These are phyloP conservation scores for Sanghuangporus sanghuang DNA, from an alignment of 1,284 basidiomycete species.

Conservation along the genomic window DNA sequence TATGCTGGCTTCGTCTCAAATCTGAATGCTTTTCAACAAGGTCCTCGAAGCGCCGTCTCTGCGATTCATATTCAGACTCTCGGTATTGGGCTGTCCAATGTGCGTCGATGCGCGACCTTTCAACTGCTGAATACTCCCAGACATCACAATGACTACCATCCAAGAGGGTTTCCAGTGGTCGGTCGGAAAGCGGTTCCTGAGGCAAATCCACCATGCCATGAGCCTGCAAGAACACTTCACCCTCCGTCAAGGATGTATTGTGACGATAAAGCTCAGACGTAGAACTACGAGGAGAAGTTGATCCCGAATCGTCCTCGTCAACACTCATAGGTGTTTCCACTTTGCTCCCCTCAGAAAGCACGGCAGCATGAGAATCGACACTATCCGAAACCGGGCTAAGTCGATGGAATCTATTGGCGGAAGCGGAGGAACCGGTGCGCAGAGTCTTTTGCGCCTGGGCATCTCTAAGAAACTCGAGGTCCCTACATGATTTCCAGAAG, in stretches of 20 bases:
- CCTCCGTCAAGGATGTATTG: slow-evolving; percentile 26
- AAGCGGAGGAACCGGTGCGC: neutral
- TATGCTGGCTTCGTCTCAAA: slow-evolving; percentile 21
- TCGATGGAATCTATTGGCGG: neutral
- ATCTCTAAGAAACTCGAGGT: slow-evolving; percentile 35
- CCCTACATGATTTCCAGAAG: slow-evolving; percentile 40
- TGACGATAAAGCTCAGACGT: neutral
- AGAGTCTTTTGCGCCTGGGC: neutral
- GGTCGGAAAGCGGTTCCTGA: slow-evolving; percentile 28
- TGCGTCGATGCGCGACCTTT: slow-evolving; percentile 34
- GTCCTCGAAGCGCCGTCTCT: slow-evolving; percentile 33
- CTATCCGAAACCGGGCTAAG: neutral
- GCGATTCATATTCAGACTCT: slow-evolving; percentile 26
- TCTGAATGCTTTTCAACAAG: slow-evolving; percentile 30
- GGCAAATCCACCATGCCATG: slow-evolving; percentile 31
- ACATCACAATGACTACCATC: slow-evolving; percentile 25
- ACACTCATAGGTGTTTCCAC: neutral
- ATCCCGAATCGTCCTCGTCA: neutral
- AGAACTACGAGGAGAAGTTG: neutral
- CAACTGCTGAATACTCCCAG: slow-evolving; percentile 39
- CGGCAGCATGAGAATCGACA: too few species aligned
- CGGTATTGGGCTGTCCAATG: slow-evolving; percentile 32
- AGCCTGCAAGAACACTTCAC: slow-evolving; percentile 28
- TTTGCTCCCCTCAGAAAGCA: too few species aligned
- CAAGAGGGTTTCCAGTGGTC: slow-evolving; percentile 34